Evolutionary conservation across 495 filamentous ascomycete genomes (phyloP).

Genomic region (Opeltia flavorubescens): DNA sequence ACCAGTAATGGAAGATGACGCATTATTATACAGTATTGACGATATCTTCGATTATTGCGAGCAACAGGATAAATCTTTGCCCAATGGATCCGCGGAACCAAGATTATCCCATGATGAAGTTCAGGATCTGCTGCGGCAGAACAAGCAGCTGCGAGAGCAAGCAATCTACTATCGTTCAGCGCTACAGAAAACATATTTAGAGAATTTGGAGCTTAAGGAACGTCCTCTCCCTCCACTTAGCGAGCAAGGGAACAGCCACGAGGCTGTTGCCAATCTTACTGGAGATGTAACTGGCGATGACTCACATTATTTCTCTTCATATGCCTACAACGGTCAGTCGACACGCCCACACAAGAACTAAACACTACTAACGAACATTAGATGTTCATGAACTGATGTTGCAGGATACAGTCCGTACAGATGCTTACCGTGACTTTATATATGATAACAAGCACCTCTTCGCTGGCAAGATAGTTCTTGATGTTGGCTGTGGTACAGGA

Average conservation of each 20-base stretch:
- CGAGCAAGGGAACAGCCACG: no score
- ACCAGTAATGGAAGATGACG: slow-evolving; percentile 82
- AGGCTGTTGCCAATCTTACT: no score
- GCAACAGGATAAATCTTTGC: slow-evolving; percentile 12
- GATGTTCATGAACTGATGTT: slow-evolving; percentile 91
- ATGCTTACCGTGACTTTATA: slow-evolving; percentile 56
- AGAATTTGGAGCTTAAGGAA: not conserved
- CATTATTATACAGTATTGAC: slow-evolving; percentile 69
- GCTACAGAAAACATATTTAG: not conserved
- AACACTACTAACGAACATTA: slow-evolving; percentile 19
- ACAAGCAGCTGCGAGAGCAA: not conserved
- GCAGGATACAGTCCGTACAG: slow-evolving; percentile 55
- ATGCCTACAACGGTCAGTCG: slow-evolving; percentile 55
- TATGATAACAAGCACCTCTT: slow-evolving; percentile 82
- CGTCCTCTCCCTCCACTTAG: no score
- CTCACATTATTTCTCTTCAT: slow-evolving; percentile 69
- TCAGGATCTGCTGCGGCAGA: not conserved
- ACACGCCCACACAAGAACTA: not conserved
- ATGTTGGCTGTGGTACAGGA: slow-evolving; percentile 85
- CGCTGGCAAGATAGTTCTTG: slow-evolving; percentile 77
- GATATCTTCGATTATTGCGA: slow-evolving; percentile 37
- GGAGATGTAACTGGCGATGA: slow-evolving; percentile 22
- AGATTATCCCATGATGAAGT: not conserved
- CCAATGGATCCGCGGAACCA: not conserved
- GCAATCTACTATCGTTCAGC: not conserved